Evolutionary conservation across 805 yeast genomes (phyloP), one percentile per base, ranked within the genome.

Genomic region (Ogataea henricii): DNA sequence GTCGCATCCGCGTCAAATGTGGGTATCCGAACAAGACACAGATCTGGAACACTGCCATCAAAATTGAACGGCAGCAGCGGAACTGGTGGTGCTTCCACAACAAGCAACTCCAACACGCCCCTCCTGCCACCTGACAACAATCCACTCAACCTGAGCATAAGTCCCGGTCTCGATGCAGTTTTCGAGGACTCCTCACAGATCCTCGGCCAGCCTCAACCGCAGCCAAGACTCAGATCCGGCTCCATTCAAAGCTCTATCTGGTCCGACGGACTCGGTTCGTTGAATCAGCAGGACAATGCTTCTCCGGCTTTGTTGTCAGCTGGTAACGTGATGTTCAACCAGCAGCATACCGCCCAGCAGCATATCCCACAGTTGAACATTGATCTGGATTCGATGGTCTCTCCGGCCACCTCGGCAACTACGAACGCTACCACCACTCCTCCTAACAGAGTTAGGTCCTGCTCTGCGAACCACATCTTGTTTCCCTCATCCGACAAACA

Each of bases 11-110:
- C 66, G 25, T 56, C 66, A 52, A 62, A 64, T 55, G 55, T 73
- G 56, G 73, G 78, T 2, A 62, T 71, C 44, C 69, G 81, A 56
- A 72, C 79, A 13, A 75, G 94, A 52, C 81, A 86, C 38, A 75
- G 95, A 54, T 87, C 94, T 2, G 94, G 94, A 2, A 87, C 95
- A 12, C 68, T 87, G 40, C 92, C 94, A 7, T 82, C 90, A 17
- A 69, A 84, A 40, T 73, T 83, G 16, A 39, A 26, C 46, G 59
- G 68, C 36, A 43, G 55, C 13, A 55, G 54, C 23, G 33, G 34
- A 12, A 30, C 55, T 40, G 51, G 64, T 2, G 47, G 48, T 40
- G 56, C 50, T 2, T 50, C 55, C 26, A 48, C 56, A 27, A 40
- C 52, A 33, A 54, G 54, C 46, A 37, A 52, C 20, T 33, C 54